Base-by-base conservation (phyloP, 768 basidiomycete genomes). In the Lepiota brunneoincarnata region DNA sequence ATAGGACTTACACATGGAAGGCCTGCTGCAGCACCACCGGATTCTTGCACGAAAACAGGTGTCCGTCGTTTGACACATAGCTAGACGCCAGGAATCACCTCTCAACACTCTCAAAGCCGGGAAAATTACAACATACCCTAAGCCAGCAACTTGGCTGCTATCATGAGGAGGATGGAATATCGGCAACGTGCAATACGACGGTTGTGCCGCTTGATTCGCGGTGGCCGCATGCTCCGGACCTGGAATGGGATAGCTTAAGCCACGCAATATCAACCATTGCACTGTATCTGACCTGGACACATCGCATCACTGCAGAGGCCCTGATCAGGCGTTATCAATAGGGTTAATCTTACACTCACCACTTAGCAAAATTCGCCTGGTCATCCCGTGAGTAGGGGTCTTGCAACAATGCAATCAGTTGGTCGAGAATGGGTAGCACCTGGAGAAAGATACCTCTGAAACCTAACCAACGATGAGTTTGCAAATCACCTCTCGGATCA, bases 371-470 rank as follows among this genome's bases (percentile, higher is more conserved):
- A 43, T 75, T 74, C 1, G 69, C 48, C 58, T 79, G 78, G 46
- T 84, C 81, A 37, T 83, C 81, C n/a, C 71, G 72, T 18, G 81
- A 75, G 55, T 86, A 85, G 0, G 83, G 83, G 61, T 86, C 83
- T 80, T 50, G 36, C 21, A 24, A 18, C n/a, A 46, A 35, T 23
- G n/a, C 34, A 10, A 48, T 51, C n/a, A 50, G 49, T 12, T 14
- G 12, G 31, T 20, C 31, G 2, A 17, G 9, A 21, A n/a, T 11
- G 24, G 6, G 21, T 18, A 28, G 6, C 5, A n/a, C 11, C 23
- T 42, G 15, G 48, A 31, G 12, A 6, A 7, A 48, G 24, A 7
- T 41, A 77, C 78, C 78, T 71, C 77, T 82, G 69, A 84, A 85
- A 9, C 79, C 83, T 83, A 44, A 37, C 23, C 28, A 18, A 4